Conservation (phyloP, 164 flowering plant species). For the Malania oleifera region DNA sequence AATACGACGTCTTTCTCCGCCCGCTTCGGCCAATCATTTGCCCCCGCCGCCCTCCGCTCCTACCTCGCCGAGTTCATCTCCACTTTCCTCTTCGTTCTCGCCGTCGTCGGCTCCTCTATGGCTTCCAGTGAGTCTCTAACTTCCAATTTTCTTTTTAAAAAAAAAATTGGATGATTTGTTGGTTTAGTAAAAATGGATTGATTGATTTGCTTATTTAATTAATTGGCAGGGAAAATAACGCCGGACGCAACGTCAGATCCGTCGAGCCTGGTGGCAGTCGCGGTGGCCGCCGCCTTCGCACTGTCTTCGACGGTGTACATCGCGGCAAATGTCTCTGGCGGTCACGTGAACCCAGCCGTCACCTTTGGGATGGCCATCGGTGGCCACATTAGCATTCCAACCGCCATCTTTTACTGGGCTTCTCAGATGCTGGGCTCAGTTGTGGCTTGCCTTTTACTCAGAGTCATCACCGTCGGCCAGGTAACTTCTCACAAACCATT, state of each 20-base stretch:
- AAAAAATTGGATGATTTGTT: too few species aligned
- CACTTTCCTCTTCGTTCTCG: conserved; percentile 68
- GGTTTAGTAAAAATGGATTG: too few species aligned
- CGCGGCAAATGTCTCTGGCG: conserved; percentile 57
- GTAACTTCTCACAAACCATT: conserved; percentile 25
- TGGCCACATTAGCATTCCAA: conserved; percentile 60
- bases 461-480: conserved; percentile 41
- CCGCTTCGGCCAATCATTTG: conserved; percentile 30
- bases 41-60: conserved; percentile 45
- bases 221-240: conserved; percentile 40
- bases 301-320: conserved; percentile 53
- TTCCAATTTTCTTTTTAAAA: not conserved
- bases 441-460: conserved; percentile 62
- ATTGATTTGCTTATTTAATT: too few species aligned
- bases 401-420: conserved; percentile 66
- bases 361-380: conserved; percentile 77
- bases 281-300: conserved; percentile 61
- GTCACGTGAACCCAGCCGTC: conserved; percentile 85
- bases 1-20: conserved; percentile 10
- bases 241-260: conserved; percentile 37
- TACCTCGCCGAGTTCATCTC: conserved; percentile 85
- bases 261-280: conserved; percentile 42
- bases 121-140: conserved; percentile 38
- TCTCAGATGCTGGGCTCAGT: conserved; percentile 65
- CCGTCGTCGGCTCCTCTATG: conserved; percentile 60